Base-by-base conservation (phyloP, 805 yeast species). In the Nematodospora valgi region DNA sequence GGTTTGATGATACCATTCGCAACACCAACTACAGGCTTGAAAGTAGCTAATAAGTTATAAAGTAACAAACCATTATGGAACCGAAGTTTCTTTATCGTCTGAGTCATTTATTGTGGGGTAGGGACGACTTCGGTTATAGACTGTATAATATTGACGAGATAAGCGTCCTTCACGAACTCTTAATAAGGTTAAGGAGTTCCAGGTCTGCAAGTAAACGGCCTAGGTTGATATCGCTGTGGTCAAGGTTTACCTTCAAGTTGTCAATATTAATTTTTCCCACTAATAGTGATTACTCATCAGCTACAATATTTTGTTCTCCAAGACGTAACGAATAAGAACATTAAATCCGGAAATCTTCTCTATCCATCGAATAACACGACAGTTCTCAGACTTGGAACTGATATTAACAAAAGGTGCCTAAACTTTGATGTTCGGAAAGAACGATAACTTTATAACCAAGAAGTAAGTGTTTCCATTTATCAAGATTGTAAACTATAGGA, bases 341-440 rank as follows among this genome's bases (percentile, higher is more conserved):
- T 32, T 24, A 18, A 32, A 32, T 20, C 25, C 29, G 8, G 5
- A 8, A 6, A 32, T 13, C 2, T 14, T 23, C 11, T 24, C 20
- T 16, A 32, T 18, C 35, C 35, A 32, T 1, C 35, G 23, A 4
- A 22, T 32, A 14, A 32, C 16, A 4, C 35, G 26, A 7, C 20
- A 19, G n/a, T 17, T 7, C 19, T 32, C 29, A 6, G 35, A 29
- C 6, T 11, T 24, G 14, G 23, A 12, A 3, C 29, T 3, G 24
- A 32, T 10, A 9, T n/a, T 7, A 32, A 14, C 6, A n/a, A n/a
- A 32, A 14, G 5, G 10, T 8, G 12, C 23, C 14, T 7, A 32
- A 19, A n/a, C 28, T 23, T n/a, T 32, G 25, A n/a, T 32, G 36
- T 15, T 26, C 30, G 7, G 36, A 24, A 6, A 25, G 22, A 9